Percentiles rank a stretch among this genome's conserved stretches.
phyloP scores from a whole-genome alignment of 1,284 basidiomycete genomes.

The Schizophyllum commune region DNA sequence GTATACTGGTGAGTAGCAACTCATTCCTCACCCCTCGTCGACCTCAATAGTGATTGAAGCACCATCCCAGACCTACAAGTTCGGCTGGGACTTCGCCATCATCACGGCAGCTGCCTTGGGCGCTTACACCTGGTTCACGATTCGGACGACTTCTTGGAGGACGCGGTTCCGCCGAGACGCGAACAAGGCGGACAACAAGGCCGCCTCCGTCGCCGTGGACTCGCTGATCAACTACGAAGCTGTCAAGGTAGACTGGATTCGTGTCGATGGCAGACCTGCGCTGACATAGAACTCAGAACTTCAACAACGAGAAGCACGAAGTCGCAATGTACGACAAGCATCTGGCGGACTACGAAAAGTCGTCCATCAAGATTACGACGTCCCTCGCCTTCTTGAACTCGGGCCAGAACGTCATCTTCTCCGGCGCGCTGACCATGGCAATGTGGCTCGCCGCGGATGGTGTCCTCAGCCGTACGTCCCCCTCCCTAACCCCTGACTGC shows the following conservation, averaged over 20 bases:
- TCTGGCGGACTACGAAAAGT: slow-evolving; percentile 82
- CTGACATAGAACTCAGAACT: slow-evolving; percentile 53
- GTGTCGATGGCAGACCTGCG: neutral
- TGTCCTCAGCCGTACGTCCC: slow-evolving; percentile 68
- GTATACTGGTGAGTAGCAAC: slow-evolving; percentile 67
- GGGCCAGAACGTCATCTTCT: slow-evolving; percentile 96
- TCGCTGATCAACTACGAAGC: slow-evolving; percentile 97
- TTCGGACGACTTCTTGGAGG: slow-evolving; percentile 94
- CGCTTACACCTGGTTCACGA: slow-evolving; percentile 96
- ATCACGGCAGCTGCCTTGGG: slow-evolving; percentile 84
- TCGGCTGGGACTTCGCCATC: slow-evolving; percentile 94
- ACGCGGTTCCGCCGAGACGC: slow-evolving; percentile 93
- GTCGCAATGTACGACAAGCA: slow-evolving; percentile 89
- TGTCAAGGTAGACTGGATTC: slow-evolving; percentile 67
- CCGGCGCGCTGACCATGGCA: slow-evolving; percentile 84
- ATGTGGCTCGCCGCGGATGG: slow-evolving; percentile 98
- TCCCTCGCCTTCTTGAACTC: slow-evolving; percentile 92
- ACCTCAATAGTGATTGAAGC: neutral
- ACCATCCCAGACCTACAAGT: slow-evolving; percentile 77
- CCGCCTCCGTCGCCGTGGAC: slow-evolving; percentile 90
- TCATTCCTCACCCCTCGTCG: neutral
- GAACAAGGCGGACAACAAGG: slow-evolving; percentile 94
- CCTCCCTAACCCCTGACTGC: neutral
- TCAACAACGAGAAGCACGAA: slow-evolving; percentile 95
- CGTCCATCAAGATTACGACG: slow-evolving; percentile 92